Evolutionary conservation across 1,284 basidiomycete species (phyloP).

Genomic region (Meripilus lineatus): DNA sequence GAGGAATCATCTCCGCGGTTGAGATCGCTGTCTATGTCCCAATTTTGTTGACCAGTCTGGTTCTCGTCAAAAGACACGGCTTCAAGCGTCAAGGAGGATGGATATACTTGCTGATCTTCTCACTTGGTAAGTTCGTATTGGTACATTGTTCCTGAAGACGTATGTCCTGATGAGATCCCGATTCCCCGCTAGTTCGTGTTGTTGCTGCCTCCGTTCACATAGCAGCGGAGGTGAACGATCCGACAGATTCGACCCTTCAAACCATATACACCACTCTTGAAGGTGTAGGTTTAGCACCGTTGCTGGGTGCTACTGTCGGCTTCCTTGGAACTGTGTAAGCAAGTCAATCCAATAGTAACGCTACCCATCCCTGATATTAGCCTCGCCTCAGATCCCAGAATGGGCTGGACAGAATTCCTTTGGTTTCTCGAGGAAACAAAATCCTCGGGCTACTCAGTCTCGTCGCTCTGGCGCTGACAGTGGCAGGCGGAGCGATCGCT

Average conservation of each 20-base stretch:
- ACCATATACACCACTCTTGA: slow-evolving; percentile 53
- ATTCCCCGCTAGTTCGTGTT: slow-evolving; percentile 42
- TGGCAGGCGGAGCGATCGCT: slow-evolving; percentile 37
- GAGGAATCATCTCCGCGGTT: slow-evolving; percentile 15
- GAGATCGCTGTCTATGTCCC: slow-evolving; percentile 42
- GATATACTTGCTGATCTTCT: slow-evolving; percentile 46
- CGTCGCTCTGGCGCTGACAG: slow-evolving; percentile 42
- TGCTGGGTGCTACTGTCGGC: slow-evolving; percentile 53
- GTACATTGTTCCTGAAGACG: too few relatives aligned
- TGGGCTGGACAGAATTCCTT: slow-evolving; percentile 13
- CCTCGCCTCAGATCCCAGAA: slow-evolving; percentile 24
- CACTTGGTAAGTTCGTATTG: slow-evolving; percentile 14
- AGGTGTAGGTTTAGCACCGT: slow-evolving; percentile 44
- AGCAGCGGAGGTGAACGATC: slow-evolving; percentile 37
- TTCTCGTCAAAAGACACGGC: slow-evolving; percentile 45
- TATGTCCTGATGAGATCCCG: neutral
- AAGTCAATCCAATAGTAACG: slow-evolving; percentile 22
- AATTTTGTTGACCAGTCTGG: slow-evolving; percentile 37
- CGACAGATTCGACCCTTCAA: slow-evolving; percentile 37
- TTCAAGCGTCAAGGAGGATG: slow-evolving; percentile 54
- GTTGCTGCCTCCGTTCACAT: slow-evolving; percentile 52
- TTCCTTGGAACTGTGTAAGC: slow-evolving; percentile 56
- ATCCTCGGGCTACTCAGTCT: slow-evolving; percentile 38
- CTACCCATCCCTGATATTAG: slow-evolving; percentile 2
- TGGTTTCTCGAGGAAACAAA: slow-evolving; percentile 25